These are phyloP conservation scores for Stenogyne calaminthoides DNA, from an alignment of 305 asterid species.

Conservation along the genomic window DNA sequence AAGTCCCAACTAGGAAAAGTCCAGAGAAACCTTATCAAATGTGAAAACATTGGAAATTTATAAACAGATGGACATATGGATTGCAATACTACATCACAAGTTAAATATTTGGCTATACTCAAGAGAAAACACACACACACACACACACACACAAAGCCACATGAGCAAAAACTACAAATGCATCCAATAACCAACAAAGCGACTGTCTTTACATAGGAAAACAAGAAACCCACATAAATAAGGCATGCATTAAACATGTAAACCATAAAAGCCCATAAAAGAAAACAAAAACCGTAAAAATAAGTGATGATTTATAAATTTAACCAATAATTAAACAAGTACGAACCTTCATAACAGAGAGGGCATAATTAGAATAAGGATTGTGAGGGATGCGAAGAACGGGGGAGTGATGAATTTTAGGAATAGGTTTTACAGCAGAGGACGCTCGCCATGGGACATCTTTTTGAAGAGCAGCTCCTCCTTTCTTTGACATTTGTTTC, in stretches of 20 bases:
- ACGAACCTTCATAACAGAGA: slow-evolving; percentile 76
- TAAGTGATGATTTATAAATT: neutral
- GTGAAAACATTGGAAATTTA: neutral
- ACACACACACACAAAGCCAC: neutral
- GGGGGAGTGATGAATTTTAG: slow-evolving; percentile 89
- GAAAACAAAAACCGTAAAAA: neutral
- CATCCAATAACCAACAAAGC: no score
- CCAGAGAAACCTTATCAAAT: neutral
- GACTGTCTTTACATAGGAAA: slow-evolving; percentile 1
- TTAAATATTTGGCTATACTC: neutral
- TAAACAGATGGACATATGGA: neutral
- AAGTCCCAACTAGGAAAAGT: neutral
- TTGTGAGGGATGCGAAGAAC: slow-evolving; percentile 67
- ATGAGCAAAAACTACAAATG: neutral
- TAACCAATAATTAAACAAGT: neutral
- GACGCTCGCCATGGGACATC: slow-evolving; percentile 95
- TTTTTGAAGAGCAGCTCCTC: slow-evolving; percentile 52
- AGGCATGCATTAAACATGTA: neutral
- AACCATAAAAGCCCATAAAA: neutral
- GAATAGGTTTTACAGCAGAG: slow-evolving; percentile 69
- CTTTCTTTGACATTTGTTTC: slow-evolving; percentile 51
- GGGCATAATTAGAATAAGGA: slow-evolving; percentile 66
- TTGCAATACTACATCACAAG: neutral
- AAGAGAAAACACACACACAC: no score
- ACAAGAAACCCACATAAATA: neutral